phyloP scores from a whole-genome alignment of 2,329 filamentous ascomycete species.

The Lasiodiplodia hormozganensis region DNA sequence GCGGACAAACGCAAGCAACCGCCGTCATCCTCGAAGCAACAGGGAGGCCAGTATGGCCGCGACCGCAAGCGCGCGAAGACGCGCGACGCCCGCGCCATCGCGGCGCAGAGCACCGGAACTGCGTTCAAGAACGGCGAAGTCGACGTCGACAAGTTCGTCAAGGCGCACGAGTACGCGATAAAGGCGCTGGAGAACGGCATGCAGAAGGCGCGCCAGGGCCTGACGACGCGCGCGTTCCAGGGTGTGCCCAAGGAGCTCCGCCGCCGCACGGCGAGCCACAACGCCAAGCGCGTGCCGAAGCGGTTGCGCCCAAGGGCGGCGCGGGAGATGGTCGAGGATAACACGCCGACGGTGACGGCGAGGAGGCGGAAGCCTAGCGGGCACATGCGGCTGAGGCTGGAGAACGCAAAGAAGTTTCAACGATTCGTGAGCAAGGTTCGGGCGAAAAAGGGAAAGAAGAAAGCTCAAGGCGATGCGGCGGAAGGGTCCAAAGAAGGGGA shows the following conservation, averaged over 20 bases:
- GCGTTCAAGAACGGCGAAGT: constrained; percentile 77
- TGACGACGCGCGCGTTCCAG: constrained; percentile 82
- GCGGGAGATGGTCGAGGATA: constrained; percentile 83
- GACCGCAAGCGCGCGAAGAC: constrained; percentile 27
- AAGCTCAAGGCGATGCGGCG: constrained; percentile 41
- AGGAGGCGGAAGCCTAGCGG: constrained; percentile 65
- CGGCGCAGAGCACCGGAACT: constrained; percentile 43
- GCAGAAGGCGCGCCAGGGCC: constrained; percentile 69
- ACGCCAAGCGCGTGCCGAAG: constrained; percentile 87
- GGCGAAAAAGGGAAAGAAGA: constrained; percentile 38
- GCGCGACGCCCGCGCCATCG: constrained; percentile 38
- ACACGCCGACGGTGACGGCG: constrained; percentile 79
- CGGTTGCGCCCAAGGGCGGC: constrained; percentile 74
- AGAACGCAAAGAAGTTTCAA: constrained; percentile 76
- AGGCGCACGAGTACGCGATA: constrained; percentile 88
- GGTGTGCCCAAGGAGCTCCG: constrained; percentile 84
- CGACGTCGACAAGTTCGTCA: constrained; percentile 83
- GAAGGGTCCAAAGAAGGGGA: constrained; percentile 11
- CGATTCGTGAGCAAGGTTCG: constrained; percentile 46
- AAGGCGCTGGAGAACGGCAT: constrained; percentile 83
- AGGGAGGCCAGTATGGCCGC: constrained; percentile 21
- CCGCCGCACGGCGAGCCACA: constrained; percentile 90
- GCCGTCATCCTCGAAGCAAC: constrained; percentile 2
- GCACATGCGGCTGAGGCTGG: constrained; percentile 68
- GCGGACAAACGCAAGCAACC: constrained; percentile 28